phyloP scores from a whole-genome alignment of 2,329 filamentous ascomycete species.

The Penicillium sp. region DNA sequence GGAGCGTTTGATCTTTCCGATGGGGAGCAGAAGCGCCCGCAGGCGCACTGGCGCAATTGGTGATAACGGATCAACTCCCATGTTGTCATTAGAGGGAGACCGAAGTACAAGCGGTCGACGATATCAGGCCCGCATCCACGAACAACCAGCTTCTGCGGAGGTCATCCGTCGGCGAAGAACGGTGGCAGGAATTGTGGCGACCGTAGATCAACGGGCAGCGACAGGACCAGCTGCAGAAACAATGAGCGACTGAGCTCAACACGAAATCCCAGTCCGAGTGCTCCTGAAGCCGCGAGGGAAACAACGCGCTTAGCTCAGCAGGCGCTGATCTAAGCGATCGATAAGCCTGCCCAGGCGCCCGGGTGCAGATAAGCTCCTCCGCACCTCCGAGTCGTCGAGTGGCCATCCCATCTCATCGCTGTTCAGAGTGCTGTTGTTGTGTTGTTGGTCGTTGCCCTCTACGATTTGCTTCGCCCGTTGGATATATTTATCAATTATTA shows the following conservation, averaged over 20 bases:
- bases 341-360: too few relatives aligned
- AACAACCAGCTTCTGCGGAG: slow-evolving; percentile 15
- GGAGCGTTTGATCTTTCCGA: slow-evolving; percentile 79
- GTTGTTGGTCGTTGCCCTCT: background rate
- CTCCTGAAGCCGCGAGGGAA: slow-evolving; percentile 15
- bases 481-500: background rate
- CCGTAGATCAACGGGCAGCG: background rate
- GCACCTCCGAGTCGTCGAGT: slow-evolving; percentile 13
- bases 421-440: background rate
- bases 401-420: background rate
- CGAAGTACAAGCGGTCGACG: slow-evolving; percentile 33
- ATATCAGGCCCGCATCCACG: slow-evolving; percentile 36
- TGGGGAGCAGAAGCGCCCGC: slow-evolving; percentile 78
- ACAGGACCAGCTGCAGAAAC: slow-evolving; percentile 1
- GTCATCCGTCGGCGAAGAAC: slow-evolving; percentile 18
- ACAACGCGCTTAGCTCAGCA: slow-evolving; percentile 10
- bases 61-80: slow-evolving; percentile 85
- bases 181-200: slow-evolving; percentile 1
- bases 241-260: slow-evolving; percentile 3
- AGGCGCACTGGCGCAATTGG: slow-evolving; percentile 89
- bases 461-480: background rate
- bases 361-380: slow-evolving; percentile 19
- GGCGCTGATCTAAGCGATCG: slow-evolving; percentile 11
- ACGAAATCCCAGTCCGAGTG: slow-evolving; percentile 7
- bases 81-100: slow-evolving; percentile 54